Percentiles rank a stretch among this genome's conserved stretches.
Conservation (phyloP, 352 stramenopile species). For the Globisporangium iwayamae region DNA sequence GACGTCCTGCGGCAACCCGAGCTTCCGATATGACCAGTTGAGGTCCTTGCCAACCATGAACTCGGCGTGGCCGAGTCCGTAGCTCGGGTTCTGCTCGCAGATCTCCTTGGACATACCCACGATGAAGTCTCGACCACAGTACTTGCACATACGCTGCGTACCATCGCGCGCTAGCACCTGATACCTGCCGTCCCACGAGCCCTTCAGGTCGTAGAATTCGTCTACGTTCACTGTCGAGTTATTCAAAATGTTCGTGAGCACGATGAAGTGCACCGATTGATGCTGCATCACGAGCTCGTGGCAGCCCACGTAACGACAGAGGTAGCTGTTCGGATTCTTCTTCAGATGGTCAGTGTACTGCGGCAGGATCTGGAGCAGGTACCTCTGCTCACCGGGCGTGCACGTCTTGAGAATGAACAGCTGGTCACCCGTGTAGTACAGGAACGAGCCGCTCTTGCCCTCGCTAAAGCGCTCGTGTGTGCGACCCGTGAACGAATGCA, state of each 20-base stretch:
- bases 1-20: slow-evolving; percentile 68
- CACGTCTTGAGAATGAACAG: slow-evolving; percentile 90
- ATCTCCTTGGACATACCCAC: slow-evolving; percentile 82
- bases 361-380: slow-evolving; percentile 83
- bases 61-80: slow-evolving; percentile 65
- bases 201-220: slow-evolving; percentile 89
- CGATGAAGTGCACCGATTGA: slow-evolving; percentile 84
- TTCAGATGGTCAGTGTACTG: slow-evolving; percentile 84
- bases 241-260: slow-evolving; percentile 87
- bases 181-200: slow-evolving; percentile 88
- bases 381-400: slow-evolving; percentile 76
- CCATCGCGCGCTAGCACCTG: slow-evolving; percentile 52
- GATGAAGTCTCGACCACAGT: slow-evolving; percentile 83
- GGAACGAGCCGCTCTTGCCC: slow-evolving; percentile 86
- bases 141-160: slow-evolving; percentile 82
- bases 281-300: slow-evolving; percentile 86
- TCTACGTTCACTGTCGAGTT: slow-evolving; percentile 83
- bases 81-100: slow-evolving; percentile 61
- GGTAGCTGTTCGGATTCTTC: slow-evolving; percentile 82
- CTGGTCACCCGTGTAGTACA: slow-evolving; percentile 89
- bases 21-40: slow-evolving; percentile 79
- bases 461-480: slow-evolving; percentile 87
- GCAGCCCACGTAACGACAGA: slow-evolving; percentile 87
- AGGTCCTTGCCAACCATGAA: slow-evolving; percentile 85
- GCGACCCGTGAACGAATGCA: slow-evolving; percentile 71